Evolutionary conservation across 208 protist species (phyloP).

Genomic region (Leishmania mexicana): DNA sequence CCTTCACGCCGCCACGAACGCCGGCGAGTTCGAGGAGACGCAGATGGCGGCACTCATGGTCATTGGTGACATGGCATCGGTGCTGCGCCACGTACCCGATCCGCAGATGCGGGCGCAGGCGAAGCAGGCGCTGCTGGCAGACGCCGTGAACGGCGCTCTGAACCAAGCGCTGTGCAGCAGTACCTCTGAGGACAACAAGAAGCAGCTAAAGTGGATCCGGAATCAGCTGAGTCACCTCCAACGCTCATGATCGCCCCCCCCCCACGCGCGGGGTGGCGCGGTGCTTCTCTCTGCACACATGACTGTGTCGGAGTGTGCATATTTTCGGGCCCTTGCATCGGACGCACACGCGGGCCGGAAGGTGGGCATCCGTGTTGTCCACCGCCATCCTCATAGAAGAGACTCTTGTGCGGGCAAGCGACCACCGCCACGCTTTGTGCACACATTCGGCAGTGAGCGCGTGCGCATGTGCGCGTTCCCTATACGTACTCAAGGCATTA

Average conservation of each 20-base stretch:
- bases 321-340: neutral
- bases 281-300: neutral
- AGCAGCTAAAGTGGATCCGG: conserved; percentile 71
- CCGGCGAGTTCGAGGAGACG: conserved; percentile 55
- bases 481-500: neutral
- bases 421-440: neutral
- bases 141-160: conserved; percentile 38
- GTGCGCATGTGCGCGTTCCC: neutral
- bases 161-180: conserved; percentile 26
- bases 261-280: no score
- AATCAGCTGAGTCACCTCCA: conserved; percentile 59
- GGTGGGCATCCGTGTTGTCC: neutral
- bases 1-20: conserved; percentile 56
- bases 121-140: conserved; percentile 65
- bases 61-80: conserved; percentile 85
- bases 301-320: neutral
- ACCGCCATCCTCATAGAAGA: neutral
- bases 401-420: neutral
- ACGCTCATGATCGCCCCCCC: neutral
- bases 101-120: conserved; percentile 59
- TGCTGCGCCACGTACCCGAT: conserved; percentile 48
- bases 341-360: neutral
- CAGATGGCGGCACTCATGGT: conserved; percentile 67
- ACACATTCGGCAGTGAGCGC: neutral
- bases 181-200: conserved; percentile 44